A percentile compares a stretch with the other conserved stretches of the same genome.
phyloP scores from a whole-genome alignment of 441 rosid species.

The Syzygium syzygioides region DNA sequence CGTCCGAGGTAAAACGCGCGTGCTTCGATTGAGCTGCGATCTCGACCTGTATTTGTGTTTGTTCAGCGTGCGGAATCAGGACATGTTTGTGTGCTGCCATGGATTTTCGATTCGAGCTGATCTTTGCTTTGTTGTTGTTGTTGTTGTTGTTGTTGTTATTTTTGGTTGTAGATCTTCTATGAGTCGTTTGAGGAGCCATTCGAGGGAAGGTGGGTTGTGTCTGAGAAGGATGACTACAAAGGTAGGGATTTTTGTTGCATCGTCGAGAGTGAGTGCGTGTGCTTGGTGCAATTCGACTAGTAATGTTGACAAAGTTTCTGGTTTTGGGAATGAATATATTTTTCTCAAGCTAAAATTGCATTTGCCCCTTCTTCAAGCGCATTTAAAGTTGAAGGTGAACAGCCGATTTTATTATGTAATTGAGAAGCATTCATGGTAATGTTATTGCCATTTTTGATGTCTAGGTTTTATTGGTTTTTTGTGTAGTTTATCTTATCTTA shows the following conservation, averaged over 20 bases:
- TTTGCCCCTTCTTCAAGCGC: background rate
- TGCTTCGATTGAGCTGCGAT: background rate
- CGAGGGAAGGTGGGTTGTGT: constrained; percentile 22
- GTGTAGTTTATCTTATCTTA: background rate
- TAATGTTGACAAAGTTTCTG: background rate
- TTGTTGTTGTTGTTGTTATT: background rate
- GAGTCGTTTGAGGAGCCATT: constrained; percentile 20
- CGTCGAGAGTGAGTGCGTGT: background rate
- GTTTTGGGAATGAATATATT: background rate
- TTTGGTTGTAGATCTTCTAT: constrained; percentile 14
- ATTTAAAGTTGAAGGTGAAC: background rate
- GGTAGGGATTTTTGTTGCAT: background rate
- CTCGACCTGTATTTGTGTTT: background rate
- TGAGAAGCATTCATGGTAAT: background rate
- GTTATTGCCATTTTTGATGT: background rate
- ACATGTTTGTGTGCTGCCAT: background rate
- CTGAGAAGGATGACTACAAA: constrained; percentile 16
- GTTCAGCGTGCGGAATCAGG: background rate
- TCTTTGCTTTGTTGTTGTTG: background rate
- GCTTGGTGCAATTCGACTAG: background rate
- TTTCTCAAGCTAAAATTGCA: background rate
- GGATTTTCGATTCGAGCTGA: background rate
- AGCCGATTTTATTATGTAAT: background rate
- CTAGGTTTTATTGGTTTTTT: background rate
- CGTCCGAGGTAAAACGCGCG: background rate